Conservation (phyloP, 1,284 basidiomycete species). For the Anthracocystis walkeri region DNA sequence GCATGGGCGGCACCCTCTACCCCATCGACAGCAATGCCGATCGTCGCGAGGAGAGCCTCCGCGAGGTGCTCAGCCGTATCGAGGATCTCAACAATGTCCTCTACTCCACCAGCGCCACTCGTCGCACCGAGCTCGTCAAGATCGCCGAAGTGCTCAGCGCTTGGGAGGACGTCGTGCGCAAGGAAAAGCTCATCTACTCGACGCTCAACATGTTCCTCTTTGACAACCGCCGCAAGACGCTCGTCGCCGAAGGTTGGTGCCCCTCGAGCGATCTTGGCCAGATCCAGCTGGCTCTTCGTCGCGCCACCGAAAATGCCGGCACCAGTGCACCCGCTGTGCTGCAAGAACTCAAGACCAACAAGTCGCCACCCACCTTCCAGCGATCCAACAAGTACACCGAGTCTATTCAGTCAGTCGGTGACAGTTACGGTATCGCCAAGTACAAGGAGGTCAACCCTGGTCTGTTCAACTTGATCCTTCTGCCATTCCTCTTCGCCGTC, state of each 20-base stretch:
- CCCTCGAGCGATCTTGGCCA: slow-evolving; percentile 87
- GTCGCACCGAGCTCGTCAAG: slow-evolving; percentile 85
- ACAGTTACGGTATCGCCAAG: slow-evolving; percentile 92
- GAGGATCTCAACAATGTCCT: slow-evolving; percentile 93
- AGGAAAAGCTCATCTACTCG: slow-evolving; percentile 89
- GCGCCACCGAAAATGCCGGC: slow-evolving; percentile 95
- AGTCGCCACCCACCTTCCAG: slow-evolving; percentile 94
- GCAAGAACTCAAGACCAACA: slow-evolving; percentile 87
- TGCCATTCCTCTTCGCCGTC: slow-evolving; percentile 98
- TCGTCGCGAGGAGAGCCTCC: slow-evolving; percentile 88
- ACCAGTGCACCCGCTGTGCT: slow-evolving; percentile 92
- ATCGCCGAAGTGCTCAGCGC: slow-evolving; percentile 87
- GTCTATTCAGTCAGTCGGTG: slow-evolving; percentile 97
- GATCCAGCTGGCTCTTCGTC: slow-evolving; percentile 88
- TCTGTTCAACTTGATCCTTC: slow-evolving; percentile 90
- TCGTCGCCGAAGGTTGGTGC: slow-evolving; percentile 98
- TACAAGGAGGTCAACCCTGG: slow-evolving; percentile 99
- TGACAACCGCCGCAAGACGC: slow-evolving; percentile 90
- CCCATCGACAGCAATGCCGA: slow-evolving; percentile 94
- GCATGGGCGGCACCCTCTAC: slow-evolving; percentile 96
- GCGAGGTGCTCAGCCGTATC: slow-evolving; percentile 86
- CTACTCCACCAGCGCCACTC: slow-evolving; percentile 74
- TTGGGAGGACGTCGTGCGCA: slow-evolving; percentile 93
- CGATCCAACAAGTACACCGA: slow-evolving; percentile 97
- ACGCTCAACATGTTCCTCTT: slow-evolving; percentile 79